Evolutionary conservation across 2,329 filamentous ascomycete species (phyloP).

Genomic region (Colletotrichum trifolii): DNA sequence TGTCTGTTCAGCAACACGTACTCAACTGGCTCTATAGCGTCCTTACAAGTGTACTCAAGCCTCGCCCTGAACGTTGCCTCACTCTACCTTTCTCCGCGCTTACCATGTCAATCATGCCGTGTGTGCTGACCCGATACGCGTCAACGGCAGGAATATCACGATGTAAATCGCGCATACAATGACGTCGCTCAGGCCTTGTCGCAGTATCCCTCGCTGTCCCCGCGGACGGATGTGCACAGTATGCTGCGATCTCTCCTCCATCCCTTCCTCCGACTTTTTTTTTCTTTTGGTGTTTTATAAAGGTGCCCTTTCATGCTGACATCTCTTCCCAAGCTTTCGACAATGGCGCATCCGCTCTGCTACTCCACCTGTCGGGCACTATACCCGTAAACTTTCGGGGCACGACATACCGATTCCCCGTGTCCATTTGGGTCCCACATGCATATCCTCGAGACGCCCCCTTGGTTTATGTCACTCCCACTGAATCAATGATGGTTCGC

Average conservation of each 20-base stretch:
- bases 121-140: too few relatives aligned
- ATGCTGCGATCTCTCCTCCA: slow-evolving; percentile 46
- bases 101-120: too few relatives aligned
- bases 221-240: slow-evolving; percentile 97
- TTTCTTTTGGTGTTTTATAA: neutral
- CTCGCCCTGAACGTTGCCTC: neutral
- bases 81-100: slow-evolving; percentile 20
- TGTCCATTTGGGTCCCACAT: slow-evolving; percentile 94
- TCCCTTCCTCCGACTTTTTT: neutral
- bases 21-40: slow-evolving; percentile 97
- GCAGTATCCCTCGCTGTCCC: slow-evolving; percentile 81
- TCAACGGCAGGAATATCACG: slow-evolving; percentile 81
- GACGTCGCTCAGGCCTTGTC: slow-evolving; percentile 87
- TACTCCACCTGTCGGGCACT: slow-evolving; percentile 88
- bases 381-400: slow-evolving; percentile 93
- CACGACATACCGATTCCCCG: slow-evolving; percentile 87
- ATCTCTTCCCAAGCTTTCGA: slow-evolving; percentile 75
- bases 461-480: slow-evolving; percentile 88
- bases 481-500: slow-evolving; percentile 87
- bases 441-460: slow-evolving; percentile 88
- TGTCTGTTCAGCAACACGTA: slow-evolving; percentile 87
- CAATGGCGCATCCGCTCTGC: slow-evolving; percentile 85
- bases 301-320: slow-evolving; percentile 38
- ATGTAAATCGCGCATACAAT: slow-evolving; percentile 92
- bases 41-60: slow-evolving; percentile 72